These are phyloP conservation scores for Limonium bicolor DNA, from an alignment of 148 eudicot species.

Conservation along the genomic window DNA sequence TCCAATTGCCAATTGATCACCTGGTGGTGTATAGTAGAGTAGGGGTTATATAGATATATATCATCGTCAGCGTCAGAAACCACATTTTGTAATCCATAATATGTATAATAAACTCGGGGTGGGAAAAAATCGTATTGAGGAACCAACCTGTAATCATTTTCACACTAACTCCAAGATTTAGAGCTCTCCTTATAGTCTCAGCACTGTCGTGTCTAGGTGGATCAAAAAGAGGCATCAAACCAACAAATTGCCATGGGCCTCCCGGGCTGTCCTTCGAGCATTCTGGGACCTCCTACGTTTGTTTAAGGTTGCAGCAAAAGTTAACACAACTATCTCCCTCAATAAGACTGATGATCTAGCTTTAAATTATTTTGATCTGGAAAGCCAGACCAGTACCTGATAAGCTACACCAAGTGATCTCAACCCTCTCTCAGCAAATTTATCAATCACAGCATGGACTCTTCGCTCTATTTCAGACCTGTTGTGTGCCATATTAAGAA, in stretches of 20 bases:
- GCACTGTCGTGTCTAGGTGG: constrained; percentile 99
- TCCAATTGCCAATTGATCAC: constrained; percentile 95
- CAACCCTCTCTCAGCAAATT: constrained; percentile 95
- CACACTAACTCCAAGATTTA: constrained; percentile 90
- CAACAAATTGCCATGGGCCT: constrained; percentile 93
- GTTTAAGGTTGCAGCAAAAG: constrained; percentile 5
- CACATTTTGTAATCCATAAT: not conserved
- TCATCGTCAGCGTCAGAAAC: not conserved
- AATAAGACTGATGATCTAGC: too few species aligned
- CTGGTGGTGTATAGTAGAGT: constrained; percentile 19
- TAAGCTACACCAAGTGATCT: constrained; percentile 95
- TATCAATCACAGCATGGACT: constrained; percentile 90
- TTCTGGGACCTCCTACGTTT: constrained; percentile 97
- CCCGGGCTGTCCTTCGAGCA: constrained; percentile 91
- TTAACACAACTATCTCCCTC: too few species aligned
- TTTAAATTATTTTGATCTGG: not conserved
- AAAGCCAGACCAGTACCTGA: constrained; percentile 34
- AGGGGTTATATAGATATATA: too few species aligned
- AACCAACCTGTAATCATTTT: constrained; percentile 92
- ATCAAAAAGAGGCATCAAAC: constrained; percentile 96
- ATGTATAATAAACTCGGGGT: too few species aligned
- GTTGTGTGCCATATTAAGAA: constrained; percentile 77
- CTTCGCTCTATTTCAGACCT: constrained; percentile 86
- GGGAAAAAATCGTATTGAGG: constrained; percentile 1
- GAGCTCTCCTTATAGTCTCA: constrained; percentile 89